These are phyloP conservation scores for Ganoderma boninense DNA, from an alignment of 1,284 basidiomycete species.

Conservation along the genomic window DNA sequence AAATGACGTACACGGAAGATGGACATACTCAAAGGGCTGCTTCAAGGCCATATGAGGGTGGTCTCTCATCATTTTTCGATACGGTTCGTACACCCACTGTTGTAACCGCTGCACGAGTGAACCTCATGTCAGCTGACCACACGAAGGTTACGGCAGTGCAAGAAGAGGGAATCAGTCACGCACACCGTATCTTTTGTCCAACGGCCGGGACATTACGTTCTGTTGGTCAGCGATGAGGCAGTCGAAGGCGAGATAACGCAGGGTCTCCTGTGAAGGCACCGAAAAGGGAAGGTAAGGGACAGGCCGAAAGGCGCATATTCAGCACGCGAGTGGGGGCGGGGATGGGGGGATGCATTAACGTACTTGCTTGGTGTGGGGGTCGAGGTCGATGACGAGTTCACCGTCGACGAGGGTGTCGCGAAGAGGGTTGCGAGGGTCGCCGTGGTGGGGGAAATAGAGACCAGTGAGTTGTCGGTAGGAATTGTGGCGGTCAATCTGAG, in stretches of 20 bases:
- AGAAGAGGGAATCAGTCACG: slow-evolving; percentile 39
- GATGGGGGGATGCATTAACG: slow-evolving; percentile 25
- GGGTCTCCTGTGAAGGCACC: slow-evolving; percentile 63
- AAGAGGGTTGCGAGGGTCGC: slow-evolving; percentile 69
- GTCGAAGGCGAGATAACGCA: slow-evolving; percentile 92
- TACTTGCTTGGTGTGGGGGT: slow-evolving; percentile 77
- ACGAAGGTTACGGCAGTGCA: slow-evolving; percentile 18
- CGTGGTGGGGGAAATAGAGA: slow-evolving; percentile 90
- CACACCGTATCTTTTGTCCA: slow-evolving; percentile 93
- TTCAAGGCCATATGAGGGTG: slow-evolving; percentile 69
- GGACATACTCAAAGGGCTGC: slow-evolving; percentile 86
- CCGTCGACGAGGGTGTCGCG: slow-evolving; percentile 91
- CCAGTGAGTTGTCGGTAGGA: slow-evolving; percentile 79
- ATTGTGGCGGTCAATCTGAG: slow-evolving; percentile 95
- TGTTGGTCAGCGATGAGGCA: slow-evolving; percentile 89
- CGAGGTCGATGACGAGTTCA: slow-evolving; percentile 92
- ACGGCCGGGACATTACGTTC: slow-evolving; percentile 85
- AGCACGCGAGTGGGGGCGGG: not conserved
- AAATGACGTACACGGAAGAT: slow-evolving; percentile 14
- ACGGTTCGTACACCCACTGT: slow-evolving; percentile 87
- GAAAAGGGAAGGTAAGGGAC: slow-evolving; percentile 14
- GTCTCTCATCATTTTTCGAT: slow-evolving; percentile 73
- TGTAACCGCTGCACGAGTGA: slow-evolving; percentile 71
- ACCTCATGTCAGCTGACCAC: slow-evolving; percentile 14
- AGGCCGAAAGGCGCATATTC: slow-evolving; percentile 9